A percentile compares a stretch with the other conserved stretches of the same genome.
Conservation (phyloP, 495 filamentous ascomycete genomes). For the Penicillium pancosmium region DNA sequence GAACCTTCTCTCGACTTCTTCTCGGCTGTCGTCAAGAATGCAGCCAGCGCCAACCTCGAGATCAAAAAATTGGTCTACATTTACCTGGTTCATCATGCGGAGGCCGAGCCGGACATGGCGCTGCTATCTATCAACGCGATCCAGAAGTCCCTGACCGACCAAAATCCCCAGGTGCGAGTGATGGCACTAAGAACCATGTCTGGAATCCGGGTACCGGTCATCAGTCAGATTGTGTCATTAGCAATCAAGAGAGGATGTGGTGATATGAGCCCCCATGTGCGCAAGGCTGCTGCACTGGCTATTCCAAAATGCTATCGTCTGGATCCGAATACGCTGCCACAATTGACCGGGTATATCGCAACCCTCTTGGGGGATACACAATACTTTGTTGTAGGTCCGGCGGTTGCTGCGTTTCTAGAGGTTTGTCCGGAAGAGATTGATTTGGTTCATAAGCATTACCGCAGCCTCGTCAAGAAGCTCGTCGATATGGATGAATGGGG, state of each 20-base stretch:
- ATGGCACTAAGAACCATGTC: conserved; percentile 95
- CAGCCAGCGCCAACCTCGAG: conserved; percentile 85
- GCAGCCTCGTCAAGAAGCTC: conserved; percentile 79
- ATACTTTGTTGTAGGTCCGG: conserved; percentile 92
- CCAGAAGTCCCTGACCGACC: conserved; percentile 92
- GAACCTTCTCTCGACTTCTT: conserved; percentile 86
- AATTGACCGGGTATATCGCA: conserved; percentile 77
- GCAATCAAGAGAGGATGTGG: conserved; percentile 89
- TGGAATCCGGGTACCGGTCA: conserved; percentile 94
- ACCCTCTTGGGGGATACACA: conserved; percentile 84
- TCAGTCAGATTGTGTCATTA: conserved; percentile 95
- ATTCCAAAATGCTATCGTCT: conserved; percentile 97
- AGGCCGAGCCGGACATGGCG: conserved; percentile 91
- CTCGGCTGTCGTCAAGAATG: conserved; percentile 94
- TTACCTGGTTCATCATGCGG: conserved; percentile 93
- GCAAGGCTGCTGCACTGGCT: conserved; percentile 90
- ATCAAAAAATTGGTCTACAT: conserved; percentile 98
- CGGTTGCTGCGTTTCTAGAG: conserved; percentile 85
- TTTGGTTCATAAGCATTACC: conserved; percentile 87
- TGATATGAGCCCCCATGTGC: conserved; percentile 93
- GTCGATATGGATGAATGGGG: conserved; percentile 99
- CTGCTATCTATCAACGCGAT: conserved; percentile 97
- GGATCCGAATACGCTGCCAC: conserved; percentile 82
- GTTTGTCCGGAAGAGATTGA: conserved; percentile 85
- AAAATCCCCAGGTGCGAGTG: conserved; percentile 85